Evolutionary conservation across 2,329 filamentous ascomycete species (phyloP).

Genomic region (Aspergillus neoniger): DNA sequence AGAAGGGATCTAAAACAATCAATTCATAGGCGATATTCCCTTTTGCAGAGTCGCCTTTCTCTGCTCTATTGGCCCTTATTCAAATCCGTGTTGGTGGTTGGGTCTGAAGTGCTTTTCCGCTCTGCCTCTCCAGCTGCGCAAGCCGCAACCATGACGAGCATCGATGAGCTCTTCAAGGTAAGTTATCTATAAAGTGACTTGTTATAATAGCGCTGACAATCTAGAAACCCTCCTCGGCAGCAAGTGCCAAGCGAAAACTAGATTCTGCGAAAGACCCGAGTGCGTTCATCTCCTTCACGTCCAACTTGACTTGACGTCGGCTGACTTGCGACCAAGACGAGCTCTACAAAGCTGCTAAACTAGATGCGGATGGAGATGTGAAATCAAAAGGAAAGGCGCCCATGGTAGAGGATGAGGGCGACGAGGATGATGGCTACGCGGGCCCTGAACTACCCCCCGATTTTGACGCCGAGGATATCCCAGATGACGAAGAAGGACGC

Average conservation of each 20-base stretch:
- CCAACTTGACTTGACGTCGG: neutral
- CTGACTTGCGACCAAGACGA: conserved; percentile 43
- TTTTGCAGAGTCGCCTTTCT: neutral
- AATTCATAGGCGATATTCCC: neutral
- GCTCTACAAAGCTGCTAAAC: conserved; percentile 63
- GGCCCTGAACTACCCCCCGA: conserved; percentile 60
- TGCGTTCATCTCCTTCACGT: conserved; percentile 28
- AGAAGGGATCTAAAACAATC: neutral
- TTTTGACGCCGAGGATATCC: conserved; percentile 59
- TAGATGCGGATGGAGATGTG: conserved; percentile 52
- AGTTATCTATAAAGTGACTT: neutral
- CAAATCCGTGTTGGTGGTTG: conserved; percentile 1
- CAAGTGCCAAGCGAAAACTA: conserved; percentile 59
- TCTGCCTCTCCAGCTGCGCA: conserved; percentile 7
- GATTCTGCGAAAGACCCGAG: conserved; percentile 56
- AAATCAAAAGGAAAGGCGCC: conserved; percentile 50
- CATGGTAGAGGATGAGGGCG: conserved; percentile 50
- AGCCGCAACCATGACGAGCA: conserved; percentile 54
- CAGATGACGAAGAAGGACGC: conserved; percentile 84
- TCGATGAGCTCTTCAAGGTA: conserved; percentile 64
- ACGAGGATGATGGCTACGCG: conserved; percentile 50
- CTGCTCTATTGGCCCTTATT: neutral
- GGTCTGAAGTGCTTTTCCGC: neutral
- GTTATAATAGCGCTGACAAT: conserved; percentile 19
- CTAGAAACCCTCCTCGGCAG: conserved; percentile 52